Conservation (phyloP, 2,329 filamentous ascomycete species). For the Elsinoe perseae region DNA sequence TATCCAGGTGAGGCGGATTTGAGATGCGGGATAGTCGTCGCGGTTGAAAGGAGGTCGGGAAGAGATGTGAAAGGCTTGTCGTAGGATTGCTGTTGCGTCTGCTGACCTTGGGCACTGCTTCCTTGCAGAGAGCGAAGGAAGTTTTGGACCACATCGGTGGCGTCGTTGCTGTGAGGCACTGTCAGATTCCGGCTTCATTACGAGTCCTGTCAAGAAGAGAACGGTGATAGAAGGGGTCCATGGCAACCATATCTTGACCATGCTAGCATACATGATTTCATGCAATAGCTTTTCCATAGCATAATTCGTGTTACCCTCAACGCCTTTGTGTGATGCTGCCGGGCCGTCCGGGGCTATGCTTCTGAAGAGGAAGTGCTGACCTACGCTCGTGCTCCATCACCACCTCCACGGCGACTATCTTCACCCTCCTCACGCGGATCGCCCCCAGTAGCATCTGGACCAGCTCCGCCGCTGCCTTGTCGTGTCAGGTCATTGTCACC, state of each 20-base stretch:
- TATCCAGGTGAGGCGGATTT: slow-evolving; percentile 56
- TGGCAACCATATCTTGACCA: slow-evolving; percentile 12
- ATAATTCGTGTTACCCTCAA: background rate
- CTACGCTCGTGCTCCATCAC: slow-evolving; percentile 99
- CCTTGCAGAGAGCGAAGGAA: slow-evolving; percentile 76
- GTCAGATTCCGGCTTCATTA: slow-evolving; percentile 15
- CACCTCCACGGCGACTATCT: slow-evolving; percentile 81
- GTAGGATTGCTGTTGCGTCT: slow-evolving; percentile 38
- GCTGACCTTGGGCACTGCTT: slow-evolving; percentile 28
- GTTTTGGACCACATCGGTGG: slow-evolving; percentile 73
- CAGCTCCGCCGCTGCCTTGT: slow-evolving; percentile 68
- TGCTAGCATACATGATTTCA: slow-evolving; percentile 17
- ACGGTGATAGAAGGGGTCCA: background rate
- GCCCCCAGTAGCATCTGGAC: slow-evolving; percentile 78
- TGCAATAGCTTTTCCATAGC: background rate
- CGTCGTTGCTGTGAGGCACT: slow-evolving; percentile 54
- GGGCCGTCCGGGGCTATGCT: background rate
- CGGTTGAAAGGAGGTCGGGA: slow-evolving; percentile 72
- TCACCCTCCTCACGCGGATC: slow-evolving; percentile 87
- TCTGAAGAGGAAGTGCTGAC: slow-evolving; percentile 44
- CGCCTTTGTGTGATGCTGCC: background rate
- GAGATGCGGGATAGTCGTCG: slow-evolving; percentile 69
- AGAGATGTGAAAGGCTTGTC: slow-evolving; percentile 72
- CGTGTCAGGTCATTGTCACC: slow-evolving; percentile 50
- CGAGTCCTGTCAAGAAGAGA: slow-evolving; percentile 11